Evolutionary conservation across 73 alveolate species (phyloP).

Genomic region (Uronychia binucleata): DNA sequence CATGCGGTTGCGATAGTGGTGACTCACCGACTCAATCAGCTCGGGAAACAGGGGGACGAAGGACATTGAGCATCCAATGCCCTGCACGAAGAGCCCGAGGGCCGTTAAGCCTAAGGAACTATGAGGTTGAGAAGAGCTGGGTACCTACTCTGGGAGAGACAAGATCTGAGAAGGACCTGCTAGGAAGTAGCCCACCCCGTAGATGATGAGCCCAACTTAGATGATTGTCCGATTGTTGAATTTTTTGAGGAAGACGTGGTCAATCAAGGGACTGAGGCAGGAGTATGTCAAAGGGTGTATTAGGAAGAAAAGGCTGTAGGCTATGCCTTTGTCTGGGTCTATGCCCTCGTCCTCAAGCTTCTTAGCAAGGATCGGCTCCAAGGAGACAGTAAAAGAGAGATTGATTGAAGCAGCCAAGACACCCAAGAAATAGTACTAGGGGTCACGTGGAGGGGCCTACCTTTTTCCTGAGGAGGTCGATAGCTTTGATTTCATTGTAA

Average conservation of each 20-base stretch:
- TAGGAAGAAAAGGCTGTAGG: neutral
- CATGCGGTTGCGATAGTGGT: neutral
- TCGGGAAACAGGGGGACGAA: conserved; percentile 32
- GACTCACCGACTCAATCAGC: conserved; percentile 13
- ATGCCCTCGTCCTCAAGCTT: conserved; percentile 13
- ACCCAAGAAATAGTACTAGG: neutral
- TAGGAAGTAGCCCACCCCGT: conserved; percentile 4
- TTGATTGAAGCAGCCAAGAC: conserved; percentile 9
- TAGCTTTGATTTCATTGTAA: neutral
- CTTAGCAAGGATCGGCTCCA: conserved; percentile 15
- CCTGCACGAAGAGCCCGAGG: conserved; percentile 8
- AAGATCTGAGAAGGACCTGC: conserved; percentile 11
- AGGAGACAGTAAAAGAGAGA: neutral
- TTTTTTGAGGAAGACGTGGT: conserved; percentile 1
- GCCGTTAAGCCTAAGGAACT: neutral
- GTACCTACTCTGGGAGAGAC: neutral
- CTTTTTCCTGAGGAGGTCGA: neutral
- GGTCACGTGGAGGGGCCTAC: no score
- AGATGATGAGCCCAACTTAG: conserved; percentile 1
- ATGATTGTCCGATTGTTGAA: conserved; percentile 1
- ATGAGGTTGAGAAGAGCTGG: neutral
- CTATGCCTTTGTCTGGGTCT: neutral
- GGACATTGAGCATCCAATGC: conserved; percentile 22
- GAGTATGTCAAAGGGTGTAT: conserved; percentile 22
- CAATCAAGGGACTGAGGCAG: neutral